These are phyloP conservation scores for Solanum gandarillasii DNA, from an alignment of 257 asterid species.

Conservation along the genomic window DNA sequence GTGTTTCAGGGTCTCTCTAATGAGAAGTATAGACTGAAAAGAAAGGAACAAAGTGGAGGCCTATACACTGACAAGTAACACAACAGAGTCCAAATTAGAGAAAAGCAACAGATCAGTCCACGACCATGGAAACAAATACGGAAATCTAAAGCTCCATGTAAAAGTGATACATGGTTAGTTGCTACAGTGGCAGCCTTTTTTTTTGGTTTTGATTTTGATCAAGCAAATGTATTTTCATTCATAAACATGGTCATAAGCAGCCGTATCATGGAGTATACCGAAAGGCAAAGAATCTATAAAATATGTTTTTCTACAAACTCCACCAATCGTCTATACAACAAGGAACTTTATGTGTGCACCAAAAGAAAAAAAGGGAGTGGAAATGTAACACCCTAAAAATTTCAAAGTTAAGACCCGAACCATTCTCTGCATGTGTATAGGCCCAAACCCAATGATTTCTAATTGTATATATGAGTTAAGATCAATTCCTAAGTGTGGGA, in stretches of 20 bases:
- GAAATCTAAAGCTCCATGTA: background rate
- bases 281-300: background rate
- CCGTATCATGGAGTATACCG: background rate
- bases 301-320: background rate
- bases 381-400: background rate
- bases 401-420: background rate
- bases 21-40: background rate
- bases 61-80: background rate
- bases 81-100: background rate
- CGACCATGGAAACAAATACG: background rate
- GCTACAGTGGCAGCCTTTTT: background rate
- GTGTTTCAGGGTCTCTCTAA: background rate
- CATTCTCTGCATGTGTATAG: background rate
- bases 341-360: background rate
- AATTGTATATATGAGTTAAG: background rate
- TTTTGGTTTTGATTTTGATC: background rate
- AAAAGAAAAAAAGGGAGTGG: background rate
- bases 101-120: background rate
- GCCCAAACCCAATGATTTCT: background rate
- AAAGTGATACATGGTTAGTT: background rate
- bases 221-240: background rate
- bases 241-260: background rate
- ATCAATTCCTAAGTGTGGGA: background rate
- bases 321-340: background rate
- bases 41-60: background rate